Evolutionary conservation across 768 basidiomycete species (phyloP).

Genomic region (Leucocoprinus sp.): DNA sequence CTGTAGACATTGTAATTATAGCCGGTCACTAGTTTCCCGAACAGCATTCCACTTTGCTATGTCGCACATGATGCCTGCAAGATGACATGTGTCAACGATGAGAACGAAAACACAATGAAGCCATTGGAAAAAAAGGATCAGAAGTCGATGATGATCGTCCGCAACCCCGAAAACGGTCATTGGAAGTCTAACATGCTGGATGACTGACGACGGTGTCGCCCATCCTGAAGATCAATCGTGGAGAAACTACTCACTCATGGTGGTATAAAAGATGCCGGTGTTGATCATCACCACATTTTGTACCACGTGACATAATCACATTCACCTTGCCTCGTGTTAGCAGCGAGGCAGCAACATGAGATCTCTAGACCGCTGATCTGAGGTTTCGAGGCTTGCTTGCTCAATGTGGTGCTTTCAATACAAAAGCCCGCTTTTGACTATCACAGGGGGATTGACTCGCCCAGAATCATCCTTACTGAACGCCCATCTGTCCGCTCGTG

Average conservation of each 20-base stretch:
- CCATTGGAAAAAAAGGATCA: constrained; percentile 15
- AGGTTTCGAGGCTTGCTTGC: constrained; percentile 16
- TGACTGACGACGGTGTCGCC: constrained; percentile 29
- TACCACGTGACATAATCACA: constrained; percentile 15
- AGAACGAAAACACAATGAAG: constrained; percentile 9
- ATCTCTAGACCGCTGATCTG: constrained; percentile 22
- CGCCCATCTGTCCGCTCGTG: constrained; percentile 2
- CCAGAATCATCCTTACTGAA: background rate
- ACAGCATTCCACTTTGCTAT: background rate
- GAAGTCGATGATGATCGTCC: constrained; percentile 31
- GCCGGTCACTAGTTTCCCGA: background rate
- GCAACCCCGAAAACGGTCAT: constrained; percentile 30
- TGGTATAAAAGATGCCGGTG: background rate
- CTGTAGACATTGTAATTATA: background rate
- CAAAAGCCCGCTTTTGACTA: constrained; percentile 21
- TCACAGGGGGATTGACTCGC: constrained; percentile 17
- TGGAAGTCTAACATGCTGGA: constrained; percentile 48
- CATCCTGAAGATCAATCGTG: constrained; percentile 24
- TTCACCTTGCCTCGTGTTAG: constrained; percentile 30
- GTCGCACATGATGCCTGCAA: background rate
- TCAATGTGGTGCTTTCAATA: constrained; percentile 20
- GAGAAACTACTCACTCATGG: too few relatives aligned
- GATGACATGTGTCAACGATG: constrained; percentile 3
- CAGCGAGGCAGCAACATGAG: constrained; percentile 28
- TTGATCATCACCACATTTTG: background rate